Base-by-base conservation (phyloP, 2,329 filamentous ascomycete genomes). In the Fusarium nodosum region DNA sequence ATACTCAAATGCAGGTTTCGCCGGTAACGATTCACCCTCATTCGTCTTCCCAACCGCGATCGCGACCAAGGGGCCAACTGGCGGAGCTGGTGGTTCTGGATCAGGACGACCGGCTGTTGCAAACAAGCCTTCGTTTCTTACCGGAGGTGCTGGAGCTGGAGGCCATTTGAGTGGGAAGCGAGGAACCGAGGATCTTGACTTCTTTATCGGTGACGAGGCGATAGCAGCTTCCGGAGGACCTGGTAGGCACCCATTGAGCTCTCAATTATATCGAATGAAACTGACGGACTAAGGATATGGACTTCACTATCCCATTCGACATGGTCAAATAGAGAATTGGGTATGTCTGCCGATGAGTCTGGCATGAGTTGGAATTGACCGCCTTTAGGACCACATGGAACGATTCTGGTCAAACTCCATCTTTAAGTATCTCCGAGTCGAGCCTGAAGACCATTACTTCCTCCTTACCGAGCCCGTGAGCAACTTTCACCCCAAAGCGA, bases 381-480 rank as follows among this genome's bases (percentile, higher is more conserved):
- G 45, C 66, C 56, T 64, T 8, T 73, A 96, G 93, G 96, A 99
- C 82, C 93, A 97, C 77, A 99, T 99, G 96, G 96, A 99, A 82
- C 91, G 96, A 69, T 99, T 98, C 84, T 99, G 96, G 96, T 98
- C 97, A 73, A 98, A 98, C 84, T 99, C 96, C 69, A 99, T 99
- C 83, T 99, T 99, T 89, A 99, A 99, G 81, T 99, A 99, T 79
- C 88, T 99, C 55, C 90, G 96, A 75, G 96, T 99, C 73, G 96
- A 99, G 83, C 96, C 96, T 31, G 96, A 99, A 83, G 96, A 99
- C 79, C 96, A 99, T 82, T 94, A 97, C 85, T 99, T 99, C 82
- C 90, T 99, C 68, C 90, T 99, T 64, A 99, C 96, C 66, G 96
- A 99, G 80, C 96, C 96, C 64, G 94, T 97, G 87, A 79, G 90